phyloP scores from a whole-genome alignment of 116 monocot species.

The Papilionanthe hybrid region DNA sequence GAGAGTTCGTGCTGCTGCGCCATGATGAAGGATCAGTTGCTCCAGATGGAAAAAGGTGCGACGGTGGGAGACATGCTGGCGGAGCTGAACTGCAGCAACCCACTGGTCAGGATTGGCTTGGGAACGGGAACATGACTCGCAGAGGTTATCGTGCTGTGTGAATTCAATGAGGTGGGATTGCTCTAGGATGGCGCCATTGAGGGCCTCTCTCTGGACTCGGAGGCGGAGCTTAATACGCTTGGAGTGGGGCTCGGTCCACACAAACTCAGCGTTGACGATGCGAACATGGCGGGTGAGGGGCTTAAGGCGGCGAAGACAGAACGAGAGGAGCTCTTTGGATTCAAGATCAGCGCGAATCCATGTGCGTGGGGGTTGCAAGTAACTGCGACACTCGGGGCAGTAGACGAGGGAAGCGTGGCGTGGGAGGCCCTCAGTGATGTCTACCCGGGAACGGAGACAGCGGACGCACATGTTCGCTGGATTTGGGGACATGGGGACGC shows the following conservation, averaged over 20 bases:
- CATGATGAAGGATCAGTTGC: constrained; percentile 78
- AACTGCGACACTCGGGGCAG: constrained; percentile 77
- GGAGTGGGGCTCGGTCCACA: constrained; percentile 93
- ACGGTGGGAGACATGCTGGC: constrained; percentile 86
- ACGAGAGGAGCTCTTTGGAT: constrained; percentile 62
- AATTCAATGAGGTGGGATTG: constrained; percentile 68
- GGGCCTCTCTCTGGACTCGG: constrained; percentile 60
- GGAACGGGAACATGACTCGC: constrained; percentile 56
- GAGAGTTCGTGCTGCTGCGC: constrained; percentile 61
- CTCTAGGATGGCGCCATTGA: constrained; percentile 60
- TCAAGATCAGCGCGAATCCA: constrained; percentile 65
- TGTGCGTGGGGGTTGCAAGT: constrained; percentile 68
- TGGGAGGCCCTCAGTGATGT: constrained; percentile 72
- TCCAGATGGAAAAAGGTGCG: constrained; percentile 87
- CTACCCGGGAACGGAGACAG: constrained; percentile 58
- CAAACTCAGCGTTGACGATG: constrained; percentile 70
- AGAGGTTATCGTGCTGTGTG: constrained; percentile 66
- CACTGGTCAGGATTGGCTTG: constrained; percentile 91
- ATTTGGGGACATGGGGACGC: constrained; percentile 55
- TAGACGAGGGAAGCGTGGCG: constrained; percentile 51
- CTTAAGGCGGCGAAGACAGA: constrained; percentile 43
- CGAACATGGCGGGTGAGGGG: constrained; percentile 27
- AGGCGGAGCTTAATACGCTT: constrained; percentile 72
- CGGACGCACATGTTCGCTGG: constrained; percentile 75
- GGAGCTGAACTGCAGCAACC: constrained; percentile 81